A percentile compares a stretch with the other conserved stretches of the same genome.
These are phyloP conservation scores for Collybiopsis confluens DNA, from an alignment of 768 basidiomycete species.

Conservation along the genomic window DNA sequence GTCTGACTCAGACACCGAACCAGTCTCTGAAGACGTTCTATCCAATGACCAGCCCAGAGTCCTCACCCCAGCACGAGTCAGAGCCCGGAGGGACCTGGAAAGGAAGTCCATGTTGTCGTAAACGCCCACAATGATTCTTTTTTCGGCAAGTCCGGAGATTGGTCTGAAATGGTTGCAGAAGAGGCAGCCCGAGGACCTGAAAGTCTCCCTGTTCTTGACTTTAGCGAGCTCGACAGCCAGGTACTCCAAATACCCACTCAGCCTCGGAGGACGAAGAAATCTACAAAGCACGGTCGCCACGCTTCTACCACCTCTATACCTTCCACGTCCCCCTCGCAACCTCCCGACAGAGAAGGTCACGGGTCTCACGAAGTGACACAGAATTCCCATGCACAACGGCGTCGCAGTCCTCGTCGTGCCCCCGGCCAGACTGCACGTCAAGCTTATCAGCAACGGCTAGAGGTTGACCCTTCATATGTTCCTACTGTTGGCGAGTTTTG, in stretches of 20 bases:
- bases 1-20: slow-evolving; percentile 71
- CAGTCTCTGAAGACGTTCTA: slow-evolving; percentile 58
- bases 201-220: slow-evolving; percentile 77
- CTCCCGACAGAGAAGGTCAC: slow-evolving; percentile 17
- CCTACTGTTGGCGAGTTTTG: slow-evolving; percentile 91
- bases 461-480: slow-evolving; percentile 82
- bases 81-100: slow-evolving; percentile 43
- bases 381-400: slow-evolving; percentile 24
- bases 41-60: slow-evolving; percentile 46
- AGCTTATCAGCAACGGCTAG: slow-evolving; percentile 79
- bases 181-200: slow-evolving; percentile 60
- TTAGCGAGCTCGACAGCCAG: slow-evolving; percentile 55
- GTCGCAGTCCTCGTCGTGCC: slow-evolving; percentile 27
- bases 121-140: slow-evolving; percentile 41
- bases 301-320: slow-evolving; percentile 27
- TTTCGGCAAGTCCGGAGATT: slow-evolving; percentile 52
- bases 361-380: slow-evolving; percentile 17
- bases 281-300: slow-evolving; percentile 29
- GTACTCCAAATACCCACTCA: slow-evolving; percentile 23
- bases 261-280: slow-evolving; percentile 39
- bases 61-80: slow-evolving; percentile 67
- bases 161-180: slow-evolving; percentile 85
- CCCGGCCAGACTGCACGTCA: slow-evolving; percentile 69
- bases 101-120: slow-evolving; percentile 19
- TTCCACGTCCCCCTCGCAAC: slow-evolving; percentile 26